These are phyloP conservation scores for Hypoxylon sp. DNA, from an alignment of 2,329 filamentous ascomycete genomes.

Conservation along the genomic window DNA sequence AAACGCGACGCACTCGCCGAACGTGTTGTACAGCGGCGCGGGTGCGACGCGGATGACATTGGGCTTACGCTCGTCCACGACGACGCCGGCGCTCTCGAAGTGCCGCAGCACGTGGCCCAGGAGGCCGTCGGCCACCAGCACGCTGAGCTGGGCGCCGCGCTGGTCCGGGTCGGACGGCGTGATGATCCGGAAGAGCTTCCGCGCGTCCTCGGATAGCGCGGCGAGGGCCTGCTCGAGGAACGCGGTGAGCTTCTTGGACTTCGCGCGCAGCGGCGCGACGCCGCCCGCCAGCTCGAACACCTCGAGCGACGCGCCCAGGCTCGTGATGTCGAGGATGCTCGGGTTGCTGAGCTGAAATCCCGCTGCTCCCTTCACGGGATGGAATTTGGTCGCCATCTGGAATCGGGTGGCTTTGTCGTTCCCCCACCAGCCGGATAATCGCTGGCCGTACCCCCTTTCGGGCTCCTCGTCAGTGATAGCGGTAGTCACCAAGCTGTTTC, in stretches of 20 bases:
- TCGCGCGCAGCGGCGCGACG: slow-evolving; percentile 68
- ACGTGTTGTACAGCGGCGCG: slow-evolving; percentile 77
- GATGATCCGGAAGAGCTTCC: slow-evolving; percentile 62
- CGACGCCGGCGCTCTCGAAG: slow-evolving; percentile 67
- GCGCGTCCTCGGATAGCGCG: slow-evolving; percentile 47
- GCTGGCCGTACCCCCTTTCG: slow-evolving; percentile 54
- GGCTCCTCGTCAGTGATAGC: slow-evolving; percentile 45
- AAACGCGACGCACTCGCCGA: slow-evolving; percentile 69
- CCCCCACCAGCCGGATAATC: slow-evolving; percentile 84
- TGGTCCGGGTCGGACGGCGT: slow-evolving; percentile 70
- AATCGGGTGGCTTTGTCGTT: slow-evolving; percentile 74
- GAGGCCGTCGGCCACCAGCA: slow-evolving; percentile 63
- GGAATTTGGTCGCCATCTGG: slow-evolving; percentile 77
- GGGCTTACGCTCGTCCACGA: slow-evolving; percentile 78
- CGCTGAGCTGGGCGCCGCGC: slow-evolving; percentile 76
- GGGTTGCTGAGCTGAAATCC: slow-evolving; percentile 83
- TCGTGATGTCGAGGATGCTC: slow-evolving; percentile 75
- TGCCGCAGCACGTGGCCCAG: slow-evolving; percentile 68
- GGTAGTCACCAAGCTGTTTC: slow-evolving; percentile 58
- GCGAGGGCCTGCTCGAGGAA: slow-evolving; percentile 71
- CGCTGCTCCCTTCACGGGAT: slow-evolving; percentile 74
- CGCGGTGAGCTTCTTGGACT: slow-evolving; percentile 70
- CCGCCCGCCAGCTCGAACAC: slow-evolving; percentile 71
- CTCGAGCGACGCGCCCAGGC: slow-evolving; percentile 72
- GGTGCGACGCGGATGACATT: slow-evolving; percentile 80